A percentile compares a stretch with the other conserved stretches of the same genome.
phyloP scores from a whole-genome alignment of 1,284 basidiomycete genomes.

The Porogramme epimiltina region DNA sequence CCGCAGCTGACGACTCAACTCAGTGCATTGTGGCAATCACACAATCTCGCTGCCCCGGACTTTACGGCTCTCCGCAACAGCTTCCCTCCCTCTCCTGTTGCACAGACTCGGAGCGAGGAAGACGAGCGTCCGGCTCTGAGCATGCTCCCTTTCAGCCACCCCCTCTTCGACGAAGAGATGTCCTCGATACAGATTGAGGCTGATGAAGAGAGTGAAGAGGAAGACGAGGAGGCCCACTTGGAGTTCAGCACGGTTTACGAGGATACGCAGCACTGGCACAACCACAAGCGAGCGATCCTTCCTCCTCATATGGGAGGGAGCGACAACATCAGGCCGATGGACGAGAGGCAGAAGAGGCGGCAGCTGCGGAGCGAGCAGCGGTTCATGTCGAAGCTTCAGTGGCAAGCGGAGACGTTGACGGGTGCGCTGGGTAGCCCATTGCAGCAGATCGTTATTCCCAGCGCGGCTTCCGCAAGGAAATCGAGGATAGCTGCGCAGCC shows the following conservation, averaged over 20 bases:
- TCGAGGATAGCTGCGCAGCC: background rate
- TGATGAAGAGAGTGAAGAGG: slow-evolving; percentile 19
- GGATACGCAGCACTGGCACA: slow-evolving; percentile 65
- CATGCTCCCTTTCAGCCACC: slow-evolving; percentile 54
- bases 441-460: slow-evolving; percentile 52
- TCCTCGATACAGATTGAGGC: slow-evolving; percentile 37
- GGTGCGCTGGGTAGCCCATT: slow-evolving; percentile 58
- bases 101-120: background rate
- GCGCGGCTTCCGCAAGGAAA: slow-evolving; percentile 28
- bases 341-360: slow-evolving; percentile 39
- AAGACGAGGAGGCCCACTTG: slow-evolving; percentile 29
- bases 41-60: slow-evolving; percentile 19
- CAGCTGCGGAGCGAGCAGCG: slow-evolving; percentile 49
- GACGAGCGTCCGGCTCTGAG: slow-evolving; percentile 14
- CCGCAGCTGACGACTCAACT: slow-evolving; percentile 25
- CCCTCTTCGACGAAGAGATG: slow-evolving; percentile 50
- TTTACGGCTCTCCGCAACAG: slow-evolving; percentile 10
- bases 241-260: slow-evolving; percentile 47
- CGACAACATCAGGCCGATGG: slow-evolving; percentile 32
- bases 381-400: slow-evolving; percentile 56
- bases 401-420: slow-evolving; percentile 62
- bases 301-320: slow-evolving; percentile 56
- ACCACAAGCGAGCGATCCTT: slow-evolving; percentile 46
- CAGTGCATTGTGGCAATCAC: slow-evolving; percentile 27
- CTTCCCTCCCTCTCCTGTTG: slow-evolving; percentile 7